Percentiles rank a stretch among this genome's conserved stretches.
Evolutionary conservation across 2,329 filamentous ascomycete species (phyloP).

Genomic region (Clarireedia homoeocarpa): DNA sequence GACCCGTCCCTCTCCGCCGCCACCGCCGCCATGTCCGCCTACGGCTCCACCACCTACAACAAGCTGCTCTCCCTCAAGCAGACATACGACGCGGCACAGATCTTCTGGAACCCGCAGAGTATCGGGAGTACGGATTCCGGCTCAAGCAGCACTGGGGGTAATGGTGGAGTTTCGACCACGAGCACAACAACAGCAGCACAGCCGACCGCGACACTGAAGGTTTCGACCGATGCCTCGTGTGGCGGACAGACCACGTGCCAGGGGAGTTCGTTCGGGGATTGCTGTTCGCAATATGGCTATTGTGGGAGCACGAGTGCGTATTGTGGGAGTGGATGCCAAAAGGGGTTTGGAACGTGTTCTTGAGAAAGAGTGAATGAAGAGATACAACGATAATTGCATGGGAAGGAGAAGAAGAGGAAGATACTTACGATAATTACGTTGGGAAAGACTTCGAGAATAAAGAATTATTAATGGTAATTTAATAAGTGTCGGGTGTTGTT

Average conservation of each 20-base stretch:
- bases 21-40: neutral
- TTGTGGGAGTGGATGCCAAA: conserved; percentile 1
- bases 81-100: conserved; percentile 1
- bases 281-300: neutral
- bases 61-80: conserved; percentile 8
- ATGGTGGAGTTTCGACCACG: neutral
- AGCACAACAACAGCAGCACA: neutral
- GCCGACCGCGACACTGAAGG: neutral
- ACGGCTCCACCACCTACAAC: conserved; percentile 9
- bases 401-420: no score
- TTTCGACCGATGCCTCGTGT: conserved; percentile 1
- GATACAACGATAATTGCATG: no score
- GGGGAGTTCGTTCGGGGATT: neutral
- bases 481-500: no score
- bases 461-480: no score
- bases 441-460: no score
- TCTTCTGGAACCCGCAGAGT: conserved; percentile 16
- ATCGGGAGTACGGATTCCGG: neutral
- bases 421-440: no score
- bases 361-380: neutral
- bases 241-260: neutral
- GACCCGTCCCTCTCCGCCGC: conserved; percentile 5
- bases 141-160: no score
- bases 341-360: conserved; percentile 4
- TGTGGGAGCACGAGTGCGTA: neutral